Percentiles rank a stretch among this genome's conserved stretches.
Evolutionary conservation across 1,284 basidiomycete genomes (phyloP).

Genomic region (Volvariella volvacea): DNA sequence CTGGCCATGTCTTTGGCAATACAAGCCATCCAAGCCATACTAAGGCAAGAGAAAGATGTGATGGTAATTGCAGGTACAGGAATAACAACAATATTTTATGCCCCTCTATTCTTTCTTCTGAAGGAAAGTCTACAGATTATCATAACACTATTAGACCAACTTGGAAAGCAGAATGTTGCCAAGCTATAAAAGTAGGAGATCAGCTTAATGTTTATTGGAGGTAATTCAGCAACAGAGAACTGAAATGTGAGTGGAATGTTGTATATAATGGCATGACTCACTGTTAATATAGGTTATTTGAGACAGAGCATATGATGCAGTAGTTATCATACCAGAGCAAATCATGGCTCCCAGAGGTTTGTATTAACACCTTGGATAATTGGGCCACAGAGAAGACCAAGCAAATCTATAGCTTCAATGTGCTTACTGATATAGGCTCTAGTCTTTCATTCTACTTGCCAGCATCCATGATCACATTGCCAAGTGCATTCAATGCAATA

Average conservation of each 20-base stretch:
- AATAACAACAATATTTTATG: constrained; percentile 3
- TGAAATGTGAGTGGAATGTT: not conserved
- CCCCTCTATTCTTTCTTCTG: constrained; percentile 2
- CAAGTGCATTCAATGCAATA: too few species aligned
- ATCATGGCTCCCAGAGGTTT: too few species aligned
- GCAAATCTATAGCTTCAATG: too few species aligned
- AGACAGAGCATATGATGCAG: constrained; percentile 7
- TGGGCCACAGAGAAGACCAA: too few species aligned
- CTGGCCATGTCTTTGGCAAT: constrained; percentile 16
- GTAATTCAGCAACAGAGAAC: constrained; percentile 3
- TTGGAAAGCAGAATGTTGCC: constrained; percentile 10
- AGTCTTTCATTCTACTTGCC: too few species aligned
- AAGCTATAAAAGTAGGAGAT: constrained; percentile 5
- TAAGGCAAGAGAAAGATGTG: constrained; percentile 11
- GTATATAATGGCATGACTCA: not conserved
- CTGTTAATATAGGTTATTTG: constrained; percentile 17
- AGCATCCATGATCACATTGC: too few species aligned
- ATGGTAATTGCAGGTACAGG: constrained; percentile 6
- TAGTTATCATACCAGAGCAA: constrained; percentile 11
- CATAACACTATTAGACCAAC: constrained; percentile 11
- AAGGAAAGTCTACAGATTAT: constrained; percentile 4
- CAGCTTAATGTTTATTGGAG: constrained; percentile 6
- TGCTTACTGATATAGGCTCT: too few species aligned
- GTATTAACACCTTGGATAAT: too few species aligned
- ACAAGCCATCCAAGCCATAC: constrained; percentile 11